Conservation (phyloP, 179 eudicot species). For the Carnegiea gigantea region DNA sequence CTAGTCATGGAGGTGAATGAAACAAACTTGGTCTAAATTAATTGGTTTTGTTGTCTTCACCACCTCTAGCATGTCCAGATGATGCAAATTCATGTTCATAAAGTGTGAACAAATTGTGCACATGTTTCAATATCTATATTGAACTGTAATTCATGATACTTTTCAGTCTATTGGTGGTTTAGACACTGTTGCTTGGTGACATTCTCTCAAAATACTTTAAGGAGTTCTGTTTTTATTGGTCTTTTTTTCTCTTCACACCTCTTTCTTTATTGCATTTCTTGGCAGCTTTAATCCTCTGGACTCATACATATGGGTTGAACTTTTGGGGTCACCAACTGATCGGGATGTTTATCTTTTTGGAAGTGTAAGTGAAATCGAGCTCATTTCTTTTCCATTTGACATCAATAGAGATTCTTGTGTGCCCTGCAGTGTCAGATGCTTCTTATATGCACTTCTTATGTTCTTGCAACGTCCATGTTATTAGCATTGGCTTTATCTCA, state of each 20-base stretch:
- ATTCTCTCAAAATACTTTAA: background rate
- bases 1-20: background rate
- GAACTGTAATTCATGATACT: background rate
- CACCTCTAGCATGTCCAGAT: background rate
- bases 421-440: background rate
- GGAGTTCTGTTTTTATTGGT: background rate
- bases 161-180: background rate
- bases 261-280: conserved; percentile 16
- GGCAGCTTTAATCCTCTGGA: conserved; percentile 92
- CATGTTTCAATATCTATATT: background rate
- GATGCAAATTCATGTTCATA: background rate
- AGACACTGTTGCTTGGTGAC: background rate
- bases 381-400: background rate
- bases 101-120: background rate
- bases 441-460: background rate
- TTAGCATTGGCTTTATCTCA: conserved; percentile 27
- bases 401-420: background rate
- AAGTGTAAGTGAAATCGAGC: conserved; percentile 58
- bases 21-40: background rate
- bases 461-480: conserved; percentile 1
- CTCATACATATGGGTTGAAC: conserved; percentile 84
- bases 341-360: conserved; percentile 91
- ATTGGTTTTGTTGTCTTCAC: background rate
- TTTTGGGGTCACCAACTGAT: conserved; percentile 86
- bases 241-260: background rate